These are phyloP conservation scores for Gossypium davidsonii DNA, from an alignment of 441 rosid species.

Conservation along the genomic window DNA sequence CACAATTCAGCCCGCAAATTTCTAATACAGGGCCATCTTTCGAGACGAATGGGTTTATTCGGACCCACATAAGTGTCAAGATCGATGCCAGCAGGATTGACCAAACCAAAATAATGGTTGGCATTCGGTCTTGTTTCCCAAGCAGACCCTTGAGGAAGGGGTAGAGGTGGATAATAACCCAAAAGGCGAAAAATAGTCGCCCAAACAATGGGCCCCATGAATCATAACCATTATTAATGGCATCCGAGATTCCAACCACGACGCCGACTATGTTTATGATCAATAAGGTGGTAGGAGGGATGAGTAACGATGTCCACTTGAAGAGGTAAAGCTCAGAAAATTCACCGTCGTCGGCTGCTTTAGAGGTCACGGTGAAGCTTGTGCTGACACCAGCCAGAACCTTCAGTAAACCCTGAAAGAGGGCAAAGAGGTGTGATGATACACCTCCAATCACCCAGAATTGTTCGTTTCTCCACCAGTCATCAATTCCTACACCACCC, in stretches of 20 bases:
- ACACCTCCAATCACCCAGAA: conserved; percentile 76
- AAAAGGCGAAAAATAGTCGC: conserved; percentile 54
- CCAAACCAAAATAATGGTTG: conserved; percentile 58
- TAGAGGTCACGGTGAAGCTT: conserved; percentile 63
- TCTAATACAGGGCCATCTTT: conserved; percentile 51
- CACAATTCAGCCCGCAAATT: conserved; percentile 56
- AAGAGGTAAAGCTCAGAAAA: conserved; percentile 63
- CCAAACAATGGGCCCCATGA: conserved; percentile 73
- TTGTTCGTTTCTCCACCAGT: conserved; percentile 54
- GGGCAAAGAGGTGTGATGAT: conserved; percentile 61
- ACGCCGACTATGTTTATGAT: conserved; percentile 52
- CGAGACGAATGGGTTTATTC: conserved; percentile 51
- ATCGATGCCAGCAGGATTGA: conserved; percentile 51
- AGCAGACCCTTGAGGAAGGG: conserved; percentile 69
- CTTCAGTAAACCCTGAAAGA: conserved; percentile 63
- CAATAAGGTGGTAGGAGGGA: conserved; percentile 56
- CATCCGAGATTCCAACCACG: conserved; percentile 52
- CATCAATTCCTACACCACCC: conserved; percentile 60
- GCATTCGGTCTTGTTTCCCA: conserved; percentile 56
- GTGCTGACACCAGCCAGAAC: conserved; percentile 61
- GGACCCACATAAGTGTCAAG: conserved; percentile 59
- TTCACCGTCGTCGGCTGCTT: conserved; percentile 60
- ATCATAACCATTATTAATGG: conserved; percentile 62
- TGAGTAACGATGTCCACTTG: conserved; percentile 63
- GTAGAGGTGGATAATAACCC: conserved; percentile 64